These are phyloP conservation scores for Phytophthora quininea DNA, from an alignment of 352 stramenopile genomes.

Conservation along the genomic window DNA sequence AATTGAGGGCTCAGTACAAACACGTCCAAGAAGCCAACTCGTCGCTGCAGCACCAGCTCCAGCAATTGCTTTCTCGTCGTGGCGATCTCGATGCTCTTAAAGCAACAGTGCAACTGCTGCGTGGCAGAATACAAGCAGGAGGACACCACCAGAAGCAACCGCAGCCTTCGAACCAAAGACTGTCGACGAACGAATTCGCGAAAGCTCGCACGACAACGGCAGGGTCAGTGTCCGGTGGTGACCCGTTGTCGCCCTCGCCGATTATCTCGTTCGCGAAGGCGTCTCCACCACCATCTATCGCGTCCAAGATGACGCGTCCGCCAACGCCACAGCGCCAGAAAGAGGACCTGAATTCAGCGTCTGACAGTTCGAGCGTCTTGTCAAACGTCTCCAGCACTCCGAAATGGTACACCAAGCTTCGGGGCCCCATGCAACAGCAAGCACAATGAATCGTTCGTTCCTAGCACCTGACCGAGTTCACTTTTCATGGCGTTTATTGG, in stretches of 20 bases:
- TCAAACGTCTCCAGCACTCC: slow-evolving; percentile 40
- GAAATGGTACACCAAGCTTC: slow-evolving; percentile 76
- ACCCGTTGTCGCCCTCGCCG: background rate
- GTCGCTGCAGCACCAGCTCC: slow-evolving; percentile 64
- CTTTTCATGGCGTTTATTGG: slow-evolving; percentile 19
- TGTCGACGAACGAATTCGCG: background rate
- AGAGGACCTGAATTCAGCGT: slow-evolving; percentile 4
- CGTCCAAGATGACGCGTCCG: slow-evolving; percentile 55
- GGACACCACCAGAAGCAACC: slow-evolving; percentile 29
- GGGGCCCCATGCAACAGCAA: slow-evolving; percentile 16
- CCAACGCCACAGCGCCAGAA: slow-evolving; percentile 29
- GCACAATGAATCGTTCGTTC: slow-evolving; percentile 5
- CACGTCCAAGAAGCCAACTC: slow-evolving; percentile 44
- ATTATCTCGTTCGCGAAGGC: slow-evolving; percentile 31
- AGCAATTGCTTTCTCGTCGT: slow-evolving; percentile 64
- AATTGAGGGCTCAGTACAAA: slow-evolving; percentile 54
- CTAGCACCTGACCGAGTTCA: too few species aligned
- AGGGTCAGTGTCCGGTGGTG: background rate
- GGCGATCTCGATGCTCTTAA: slow-evolving; percentile 75
- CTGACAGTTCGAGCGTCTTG: slow-evolving; percentile 10
- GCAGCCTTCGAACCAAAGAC: slow-evolving; percentile 1
- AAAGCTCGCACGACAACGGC: background rate
- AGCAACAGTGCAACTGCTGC: slow-evolving; percentile 52
- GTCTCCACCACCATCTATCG: slow-evolving; percentile 39
- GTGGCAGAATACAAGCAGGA: slow-evolving; percentile 19